Evolutionary conservation across 805 yeast genomes (phyloP).

Genomic region (Ogataea pignaliae): DNA sequence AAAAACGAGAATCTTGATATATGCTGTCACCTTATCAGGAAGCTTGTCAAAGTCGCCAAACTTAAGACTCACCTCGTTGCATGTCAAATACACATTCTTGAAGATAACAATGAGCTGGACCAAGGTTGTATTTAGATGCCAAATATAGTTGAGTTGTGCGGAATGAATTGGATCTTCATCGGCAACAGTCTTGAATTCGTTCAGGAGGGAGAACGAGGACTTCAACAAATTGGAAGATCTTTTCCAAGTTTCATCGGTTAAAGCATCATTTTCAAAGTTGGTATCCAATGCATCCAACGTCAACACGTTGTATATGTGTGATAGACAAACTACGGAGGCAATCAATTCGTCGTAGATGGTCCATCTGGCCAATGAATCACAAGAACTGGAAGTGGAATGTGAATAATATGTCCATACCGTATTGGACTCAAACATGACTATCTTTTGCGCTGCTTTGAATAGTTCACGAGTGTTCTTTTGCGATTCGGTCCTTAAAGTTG

Average conservation of each 20-base stretch:
- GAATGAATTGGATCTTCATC: constrained; percentile 3
- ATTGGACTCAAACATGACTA: too few relatives aligned
- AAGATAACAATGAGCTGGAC: constrained; percentile 22
- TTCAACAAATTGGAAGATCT: constrained; percentile 19
- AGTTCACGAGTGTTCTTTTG: too few relatives aligned
- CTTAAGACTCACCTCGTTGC: constrained; percentile 14
- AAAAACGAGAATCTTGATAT: constrained; percentile 19
- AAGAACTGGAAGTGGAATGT: neutral
- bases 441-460: too few relatives aligned
- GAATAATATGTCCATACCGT: constrained; percentile 13
- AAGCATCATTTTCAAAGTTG: constrained; percentile 3
- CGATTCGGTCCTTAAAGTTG: constrained; percentile 6
- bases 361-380: constrained; percentile 15
- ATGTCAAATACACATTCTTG: constrained; percentile 17
- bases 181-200: constrained; percentile 10
- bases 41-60: constrained; percentile 23
- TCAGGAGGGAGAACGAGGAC: constrained; percentile 16
- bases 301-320: constrained; percentile 13
- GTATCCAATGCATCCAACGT: constrained; percentile 13
- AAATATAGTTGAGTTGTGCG: constrained; percentile 7
- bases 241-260: constrained; percentile 21
- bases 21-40: constrained; percentile 18
- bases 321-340: constrained; percentile 14
- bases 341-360: constrained; percentile 23
- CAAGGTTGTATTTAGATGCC: constrained; percentile 15